phyloP scores from a whole-genome alignment of 163 green algal species.

The Volvox carteri region DNA sequence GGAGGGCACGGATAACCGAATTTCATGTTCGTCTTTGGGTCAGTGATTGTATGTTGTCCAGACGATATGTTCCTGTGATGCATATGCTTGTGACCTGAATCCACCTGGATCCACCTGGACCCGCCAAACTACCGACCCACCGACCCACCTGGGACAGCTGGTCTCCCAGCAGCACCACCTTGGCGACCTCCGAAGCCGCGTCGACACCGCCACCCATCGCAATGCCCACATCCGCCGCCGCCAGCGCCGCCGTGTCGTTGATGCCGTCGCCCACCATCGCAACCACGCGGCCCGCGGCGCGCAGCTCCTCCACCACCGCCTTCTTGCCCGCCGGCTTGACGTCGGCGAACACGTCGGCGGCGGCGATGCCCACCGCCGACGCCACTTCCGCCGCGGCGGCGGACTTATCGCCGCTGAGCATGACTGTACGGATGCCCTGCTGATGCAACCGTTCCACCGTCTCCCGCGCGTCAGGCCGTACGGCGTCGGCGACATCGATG shows the following conservation, averaged over 20 bases:
- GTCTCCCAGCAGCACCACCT: constrained; percentile 92
- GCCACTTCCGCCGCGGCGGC: constrained; percentile 81
- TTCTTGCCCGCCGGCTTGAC: constrained; percentile 91
- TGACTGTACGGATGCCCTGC: constrained; percentile 77
- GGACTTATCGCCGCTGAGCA: constrained; percentile 74
- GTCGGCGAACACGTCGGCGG: constrained; percentile 78
- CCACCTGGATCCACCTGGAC: too few relatives aligned
- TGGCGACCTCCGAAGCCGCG: constrained; percentile 89
- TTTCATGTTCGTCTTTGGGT: too few relatives aligned
- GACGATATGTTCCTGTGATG: too few relatives aligned
- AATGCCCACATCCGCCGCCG: constrained; percentile 94
- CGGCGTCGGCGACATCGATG: constrained; percentile 81
- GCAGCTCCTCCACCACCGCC: constrained; percentile 78
- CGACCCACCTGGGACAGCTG: constrained; percentile 83
- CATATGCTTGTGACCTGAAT: too few relatives aligned
- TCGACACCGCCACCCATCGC: constrained; percentile 95
- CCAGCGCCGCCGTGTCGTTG: constrained; percentile 96
- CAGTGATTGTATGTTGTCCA: too few relatives aligned
- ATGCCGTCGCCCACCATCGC: constrained; percentile 98
- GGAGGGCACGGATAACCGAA: too few relatives aligned
- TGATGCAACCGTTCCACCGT: constrained; percentile 80
- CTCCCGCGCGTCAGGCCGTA: constrained; percentile 79
- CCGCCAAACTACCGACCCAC: too few relatives aligned
- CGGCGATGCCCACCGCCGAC: constrained; percentile 84
- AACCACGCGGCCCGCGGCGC: constrained; percentile 71